Base-by-base conservation (phyloP, 208 protist genomes). In the Strigomonas galati region DNA sequence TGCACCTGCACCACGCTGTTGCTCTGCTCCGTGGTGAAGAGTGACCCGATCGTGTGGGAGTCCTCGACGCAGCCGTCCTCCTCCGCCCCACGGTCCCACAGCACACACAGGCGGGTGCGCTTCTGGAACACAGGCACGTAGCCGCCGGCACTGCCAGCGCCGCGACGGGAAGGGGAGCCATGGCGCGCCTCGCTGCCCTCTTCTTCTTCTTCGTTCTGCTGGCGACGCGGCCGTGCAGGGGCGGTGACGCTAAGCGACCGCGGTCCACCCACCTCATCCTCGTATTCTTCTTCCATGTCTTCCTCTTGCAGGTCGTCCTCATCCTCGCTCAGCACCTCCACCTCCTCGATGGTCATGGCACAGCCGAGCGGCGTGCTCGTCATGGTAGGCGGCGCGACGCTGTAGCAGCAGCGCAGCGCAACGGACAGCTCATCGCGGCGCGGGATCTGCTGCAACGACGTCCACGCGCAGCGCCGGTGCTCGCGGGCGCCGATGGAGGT, bases 61-160 rank as follows among this genome's bases (percentile, higher is more conserved):
- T 71, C 72, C 65, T 74, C 66, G 31, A 88, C 40, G 65, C 78
- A 83, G 0, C 56, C 67, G 65, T 89, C 81, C 72, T 88, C 88
- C 74, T 91, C 88, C 17, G 58, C 32, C 6, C 70, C 81, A 37
- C 78, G 43, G 60, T 76, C 76, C 78, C 84, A 90, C 24, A 91
- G 67, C 15, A 91, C 28, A 12, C 74, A 57, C 60, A 89, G 74
- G 26, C 60, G 53, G 24, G 15, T 9, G 17, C 24, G n/a, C 28
- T 19, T 7, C 56, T 62, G n/a, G 56, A 48, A 51, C 10, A 51
- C 44, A 17, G 44, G 43, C 23, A n/a, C 31, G n/a, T 46, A 37
- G 2, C 27, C 27, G 56, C 56, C 23, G 56, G 10, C 32, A 31
- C 31, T 2, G 31, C 56, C 37, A 44, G 37, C 37, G n/a, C n/a